A percentile compares a stretch with the other conserved stretches of the same genome.
phyloP scores from a whole-genome alignment of 83 land plant genomes.

The Larix sibirica region DNA sequence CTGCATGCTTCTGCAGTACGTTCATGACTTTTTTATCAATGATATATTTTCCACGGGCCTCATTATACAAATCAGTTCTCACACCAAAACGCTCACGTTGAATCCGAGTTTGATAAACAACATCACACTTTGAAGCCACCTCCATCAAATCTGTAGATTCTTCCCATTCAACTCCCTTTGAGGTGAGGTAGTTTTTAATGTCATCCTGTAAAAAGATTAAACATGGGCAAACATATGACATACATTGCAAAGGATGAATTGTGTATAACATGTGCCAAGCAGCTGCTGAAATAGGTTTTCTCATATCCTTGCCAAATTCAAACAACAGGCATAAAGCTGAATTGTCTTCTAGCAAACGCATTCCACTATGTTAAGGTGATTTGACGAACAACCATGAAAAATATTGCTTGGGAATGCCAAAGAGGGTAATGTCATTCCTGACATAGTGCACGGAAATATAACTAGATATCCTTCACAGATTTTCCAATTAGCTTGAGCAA shows the following conservation, averaged over 20 bases:
- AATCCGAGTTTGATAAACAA: slow-evolving; percentile 98
- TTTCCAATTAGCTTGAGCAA: background rate
- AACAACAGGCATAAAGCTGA: no score
- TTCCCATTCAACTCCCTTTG: slow-evolving; percentile 86
- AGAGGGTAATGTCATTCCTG: background rate
- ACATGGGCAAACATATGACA: background rate
- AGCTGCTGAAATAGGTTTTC: background rate
- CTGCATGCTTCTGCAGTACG: slow-evolving; percentile 81
- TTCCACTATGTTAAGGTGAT: background rate
- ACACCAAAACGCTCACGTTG: slow-evolving; percentile 97
- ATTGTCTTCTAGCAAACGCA: background rate
- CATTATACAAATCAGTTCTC: slow-evolving; percentile 80
- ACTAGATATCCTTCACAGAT: background rate
- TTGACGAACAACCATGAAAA: slow-evolving; percentile 2
- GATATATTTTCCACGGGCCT: slow-evolving; percentile 95
- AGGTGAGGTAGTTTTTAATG: slow-evolving; percentile 88
- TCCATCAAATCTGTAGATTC: slow-evolving; percentile 88
- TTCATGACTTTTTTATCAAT: slow-evolving; percentile 71
- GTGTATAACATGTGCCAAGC: background rate
- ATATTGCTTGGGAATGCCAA: background rate
- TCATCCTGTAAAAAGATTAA: slow-evolving; percentile 67
- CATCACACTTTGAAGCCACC: slow-evolving; percentile 96
- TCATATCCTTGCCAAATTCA: background rate
- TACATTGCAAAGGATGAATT: background rate
- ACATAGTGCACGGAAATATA: background rate